Evolutionary conservation across 1,284 basidiomycete species (phyloP), one percentile per base, ranked within the genome.

Genomic region (Tylopilus microsporus): DNA sequence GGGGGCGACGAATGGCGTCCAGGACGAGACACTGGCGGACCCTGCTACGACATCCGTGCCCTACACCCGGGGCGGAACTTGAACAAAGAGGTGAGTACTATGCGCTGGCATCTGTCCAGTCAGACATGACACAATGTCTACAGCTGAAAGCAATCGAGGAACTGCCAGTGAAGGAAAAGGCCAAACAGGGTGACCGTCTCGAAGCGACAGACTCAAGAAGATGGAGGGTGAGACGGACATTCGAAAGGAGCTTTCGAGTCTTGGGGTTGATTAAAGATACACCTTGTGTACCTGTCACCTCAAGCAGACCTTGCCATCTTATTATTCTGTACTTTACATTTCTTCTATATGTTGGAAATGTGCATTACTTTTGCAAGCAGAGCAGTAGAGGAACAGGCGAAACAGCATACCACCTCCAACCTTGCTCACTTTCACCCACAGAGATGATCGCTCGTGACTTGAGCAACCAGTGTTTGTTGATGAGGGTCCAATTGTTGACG

Each of bases 101-200:
- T 25, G 25, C 25, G 25, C 25, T 25, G 25, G 25, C 25, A 3
- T 34, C 4, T 5, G 7, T 36, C 36, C 3, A 8, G 32, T 32
- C 10, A 7, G 19, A 66, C 25, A 6, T 13, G 16, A 34, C 8
- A 12, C 19, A 13, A 10, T 32, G 19, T 41, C 7, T 2, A 30
- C 64, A 96, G 91, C 81, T 97, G 68, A 96, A 96, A 74, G 94
- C 93, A 13, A 97, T 97, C 65, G 92, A 96, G 39, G 94, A 98
- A 68, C 82, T 25, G 25, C 25, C 25, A 25, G 25, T 98, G 56
- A 97, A 97, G 78, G 89, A 92, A 67, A 92, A 93, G 75, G 82
- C 85, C 32, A 86, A 83, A 67, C 83, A 87, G 50, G 95, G 95
- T 2, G 94, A 98, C 73, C 82, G 87, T 58, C 80, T 98, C 49